Evolutionary conservation across 2,329 filamentous ascomycete genomes (phyloP), one percentile per base, ranked within the genome.

Genomic region (Phialophora expanda): DNA sequence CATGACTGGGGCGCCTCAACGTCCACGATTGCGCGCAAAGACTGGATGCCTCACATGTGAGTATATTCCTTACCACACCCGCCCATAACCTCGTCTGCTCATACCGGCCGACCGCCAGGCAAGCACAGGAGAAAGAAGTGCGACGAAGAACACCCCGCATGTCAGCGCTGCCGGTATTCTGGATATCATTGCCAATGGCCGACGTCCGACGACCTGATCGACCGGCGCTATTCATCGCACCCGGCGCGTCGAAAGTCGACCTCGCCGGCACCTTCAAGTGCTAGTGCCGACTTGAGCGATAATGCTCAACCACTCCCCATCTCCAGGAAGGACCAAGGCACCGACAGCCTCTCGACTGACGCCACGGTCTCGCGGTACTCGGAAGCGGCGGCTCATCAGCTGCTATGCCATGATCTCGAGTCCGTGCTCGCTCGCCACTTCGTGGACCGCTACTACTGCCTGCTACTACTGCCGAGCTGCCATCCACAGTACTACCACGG

Each of bases 11-110:
- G 14, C 53, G 2, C 12, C 28, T 30, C 53, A 55, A 34, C 53
- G 53, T 12, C 53, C 53, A 28, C 26, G 53, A 20, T 50, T 68
- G 38, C 48, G 67, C 24, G 41, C 67, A 41, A 69, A 69, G 62
- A 69, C 64, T 48, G 67, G 67, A 6, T 69, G 67, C 41, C 46
- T 66, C n/a, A 62, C 61, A 26, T 69, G 67, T 69, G 51, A 58
- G 67, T 56, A 4, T 11, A 17, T 14, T 14, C 14, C 30, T 38
- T 24, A 12, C 24, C 24, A 24, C 24, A 24, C 24, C 24, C 24
- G 24, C n/a, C 17, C 6, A 53, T 20, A 22, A 22, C 6, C 34
- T 14, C 26, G 44, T 57, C 26, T 3, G 41, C 59, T 44, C 51
- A 55, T 4, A 11, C 54, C 24, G 48, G 20, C 8, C 44, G 7